Conservation (phyloP, 345 rosid genomes). For the Gynandropsis gynandra region DNA sequence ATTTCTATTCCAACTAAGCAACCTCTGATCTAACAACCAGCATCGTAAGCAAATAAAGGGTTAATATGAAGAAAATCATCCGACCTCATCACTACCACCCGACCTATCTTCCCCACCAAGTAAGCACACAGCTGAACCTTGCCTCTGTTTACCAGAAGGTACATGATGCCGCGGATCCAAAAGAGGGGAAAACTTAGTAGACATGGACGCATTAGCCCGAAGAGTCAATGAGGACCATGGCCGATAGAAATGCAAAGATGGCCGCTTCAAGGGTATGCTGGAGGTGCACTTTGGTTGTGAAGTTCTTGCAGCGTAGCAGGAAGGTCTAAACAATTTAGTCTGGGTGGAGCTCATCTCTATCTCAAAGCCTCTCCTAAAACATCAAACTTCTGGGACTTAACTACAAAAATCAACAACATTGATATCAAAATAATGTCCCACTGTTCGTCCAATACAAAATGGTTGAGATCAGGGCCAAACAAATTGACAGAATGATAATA, state of each 20-base stretch:
- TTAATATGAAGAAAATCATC: not conserved
- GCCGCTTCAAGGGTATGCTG: constrained; percentile 1
- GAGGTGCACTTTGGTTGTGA: constrained; percentile 13
- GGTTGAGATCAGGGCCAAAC: not conserved
- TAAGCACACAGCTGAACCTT: constrained; percentile 36
- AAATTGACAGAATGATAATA: not conserved
- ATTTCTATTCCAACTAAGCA: not conserved
- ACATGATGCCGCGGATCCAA: constrained; percentile 17
- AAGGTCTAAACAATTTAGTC: constrained; percentile 26
- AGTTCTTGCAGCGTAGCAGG: constrained; percentile 12
- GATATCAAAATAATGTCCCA: not conserved
- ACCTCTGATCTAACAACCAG: not conserved
- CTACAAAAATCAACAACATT: constrained; percentile 3
- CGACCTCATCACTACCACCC: constrained; percentile 37
- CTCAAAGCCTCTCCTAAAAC: constrained; percentile 1
- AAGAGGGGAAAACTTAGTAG: constrained; percentile 22
- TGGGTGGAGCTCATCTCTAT: constrained; percentile 27
- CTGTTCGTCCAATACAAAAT: not conserved
- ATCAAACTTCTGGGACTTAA: constrained; percentile 13
- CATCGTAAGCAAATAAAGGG: not conserved
- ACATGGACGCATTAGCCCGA: constrained; percentile 10
- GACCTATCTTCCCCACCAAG: constrained; percentile 64
- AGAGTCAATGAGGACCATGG: constrained; percentile 14
- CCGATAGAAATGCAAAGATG: constrained; percentile 5
- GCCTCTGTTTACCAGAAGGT: constrained; percentile 22